Conservation (phyloP, 169 alveolate genomes). For the Toxoplasma gondii region DNA sequence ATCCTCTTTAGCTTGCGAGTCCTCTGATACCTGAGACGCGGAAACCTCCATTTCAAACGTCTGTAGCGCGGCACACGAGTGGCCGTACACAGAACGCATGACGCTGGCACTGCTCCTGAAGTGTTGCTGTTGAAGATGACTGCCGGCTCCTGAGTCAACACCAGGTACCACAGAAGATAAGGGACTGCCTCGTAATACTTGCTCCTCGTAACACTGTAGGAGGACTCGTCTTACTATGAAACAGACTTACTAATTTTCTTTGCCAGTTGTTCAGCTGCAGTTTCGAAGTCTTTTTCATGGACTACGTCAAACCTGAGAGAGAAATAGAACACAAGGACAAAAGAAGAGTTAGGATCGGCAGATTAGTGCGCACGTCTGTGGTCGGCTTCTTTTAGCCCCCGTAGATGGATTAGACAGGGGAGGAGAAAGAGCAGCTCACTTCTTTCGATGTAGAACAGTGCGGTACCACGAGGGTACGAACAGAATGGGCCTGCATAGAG, state of each 20-base stretch:
- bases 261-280: background rate
- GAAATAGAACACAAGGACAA: background rate
- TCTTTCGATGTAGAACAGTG: background rate
- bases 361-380: background rate
- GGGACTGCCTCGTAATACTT: no score
- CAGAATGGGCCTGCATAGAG: background rate
- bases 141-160: background rate
- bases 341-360: background rate
- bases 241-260: background rate
- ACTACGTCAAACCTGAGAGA: constrained; percentile 11
- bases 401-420: background rate
- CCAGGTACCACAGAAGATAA: background rate
- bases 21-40: background rate
- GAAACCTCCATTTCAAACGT: background rate
- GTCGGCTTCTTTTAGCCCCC: background rate
- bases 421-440: background rate
- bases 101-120: background rate
- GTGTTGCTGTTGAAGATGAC: background rate
- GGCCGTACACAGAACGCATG: constrained; percentile 25
- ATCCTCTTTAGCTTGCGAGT: background rate
- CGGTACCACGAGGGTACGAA: constrained; percentile 37
- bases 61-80: constrained; percentile 10
- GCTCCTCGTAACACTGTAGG: background rate
- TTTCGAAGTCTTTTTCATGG: constrained; percentile 1
- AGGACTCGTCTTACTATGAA: background rate